Evolutionary conservation across 2,329 filamentous ascomycete species (phyloP), one percentile per base, ranked within the genome.

Genomic region (Apiospora phragmitis): DNA sequence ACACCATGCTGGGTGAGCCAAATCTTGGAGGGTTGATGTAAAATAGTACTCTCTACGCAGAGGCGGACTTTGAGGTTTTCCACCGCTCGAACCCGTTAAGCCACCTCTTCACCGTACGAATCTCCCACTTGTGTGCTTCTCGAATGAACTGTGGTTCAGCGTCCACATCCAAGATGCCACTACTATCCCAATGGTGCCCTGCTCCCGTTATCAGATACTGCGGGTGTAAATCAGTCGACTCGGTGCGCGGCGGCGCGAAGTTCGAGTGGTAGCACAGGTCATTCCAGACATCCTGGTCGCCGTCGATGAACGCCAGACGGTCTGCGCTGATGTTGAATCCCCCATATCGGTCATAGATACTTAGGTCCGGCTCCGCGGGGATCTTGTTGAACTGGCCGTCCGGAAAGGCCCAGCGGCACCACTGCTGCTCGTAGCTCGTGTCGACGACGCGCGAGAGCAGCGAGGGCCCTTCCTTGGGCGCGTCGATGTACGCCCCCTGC

Each of bases 351-450:
- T 85, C 85, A 76, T 83, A 84, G 11, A 76, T 74, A 3, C 76
- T 75, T 4, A 85, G 73, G 68, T 86, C 80, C 0, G 86, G 86
- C 0, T 78, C 80, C 0, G 80, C 49, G 0, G 85, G 84, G 29
- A 87, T 82, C 41, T 74, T 73, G 72, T 85, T 86, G 77, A 83
- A 81, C 35, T 80, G 68, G 0, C 86, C 86, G 1, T 79, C 71
- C 0, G 85, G 83, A 72, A 88, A 88, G 1, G 86, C 85, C 85
- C 86, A 86, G n/a, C 74, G 82, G 73, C 86, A 88, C 85, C 86
- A 88, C 76, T 87, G 83, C 73, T 87, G 86, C 47, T 85, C 87
- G 76, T 88, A 88, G 51, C 82, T 78, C 11, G 80, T 80, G 66
- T 85, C 80, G 5, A 88, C 73, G 0, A 84, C 83, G 7, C 84